These are phyloP conservation scores for Candolleomyces aberdarensis DNA, from an alignment of 768 basidiomycete species.

Conservation along the genomic window DNA sequence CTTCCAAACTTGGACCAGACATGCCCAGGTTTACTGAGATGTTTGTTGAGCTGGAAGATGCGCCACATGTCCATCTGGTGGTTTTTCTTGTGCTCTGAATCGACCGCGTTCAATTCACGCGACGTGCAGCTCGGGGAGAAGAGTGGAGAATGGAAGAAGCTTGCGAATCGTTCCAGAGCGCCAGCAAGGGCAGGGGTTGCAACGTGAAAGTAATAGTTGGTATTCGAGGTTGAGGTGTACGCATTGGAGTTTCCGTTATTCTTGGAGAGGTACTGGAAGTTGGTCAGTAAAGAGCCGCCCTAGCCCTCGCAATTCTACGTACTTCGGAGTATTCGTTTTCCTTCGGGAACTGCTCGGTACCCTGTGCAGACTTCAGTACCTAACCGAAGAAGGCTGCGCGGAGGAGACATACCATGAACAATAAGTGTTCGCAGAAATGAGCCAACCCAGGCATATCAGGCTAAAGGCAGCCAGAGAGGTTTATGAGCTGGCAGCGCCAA, in stretches of 20 bases:
- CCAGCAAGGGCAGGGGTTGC: constrained; percentile 59
- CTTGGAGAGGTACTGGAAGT: constrained; percentile 65
- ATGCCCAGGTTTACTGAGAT: constrained; percentile 74
- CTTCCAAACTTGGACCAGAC: constrained; percentile 92
- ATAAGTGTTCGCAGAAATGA: constrained; percentile 93
- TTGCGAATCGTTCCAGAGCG: constrained; percentile 74
- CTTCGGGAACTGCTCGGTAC: constrained; percentile 77
- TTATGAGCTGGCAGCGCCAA: not conserved
- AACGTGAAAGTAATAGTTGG: constrained; percentile 83
- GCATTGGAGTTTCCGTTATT: constrained; percentile 89
- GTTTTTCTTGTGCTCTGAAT: constrained; percentile 98
- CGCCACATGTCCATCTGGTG: constrained; percentile 88
- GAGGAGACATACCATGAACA: constrained; percentile 78
- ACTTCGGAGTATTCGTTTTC: constrained; percentile 96
- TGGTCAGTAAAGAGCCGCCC: not conserved
- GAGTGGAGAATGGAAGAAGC: constrained; percentile 92
- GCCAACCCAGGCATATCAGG: constrained; percentile 90
- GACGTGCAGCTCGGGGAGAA: constrained; percentile 83
- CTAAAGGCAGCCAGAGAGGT: constrained; percentile 20
- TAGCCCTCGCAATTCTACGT: constrained; percentile 8
- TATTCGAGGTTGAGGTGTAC: constrained; percentile 88
- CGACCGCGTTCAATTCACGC: constrained; percentile 91
- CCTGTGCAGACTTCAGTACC: constrained; percentile 36
- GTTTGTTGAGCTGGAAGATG: constrained; percentile 93
- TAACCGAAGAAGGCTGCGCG: not conserved